phyloP scores from a whole-genome alignment of 345 rosid genomes.

The Angophora floribunda region DNA sequence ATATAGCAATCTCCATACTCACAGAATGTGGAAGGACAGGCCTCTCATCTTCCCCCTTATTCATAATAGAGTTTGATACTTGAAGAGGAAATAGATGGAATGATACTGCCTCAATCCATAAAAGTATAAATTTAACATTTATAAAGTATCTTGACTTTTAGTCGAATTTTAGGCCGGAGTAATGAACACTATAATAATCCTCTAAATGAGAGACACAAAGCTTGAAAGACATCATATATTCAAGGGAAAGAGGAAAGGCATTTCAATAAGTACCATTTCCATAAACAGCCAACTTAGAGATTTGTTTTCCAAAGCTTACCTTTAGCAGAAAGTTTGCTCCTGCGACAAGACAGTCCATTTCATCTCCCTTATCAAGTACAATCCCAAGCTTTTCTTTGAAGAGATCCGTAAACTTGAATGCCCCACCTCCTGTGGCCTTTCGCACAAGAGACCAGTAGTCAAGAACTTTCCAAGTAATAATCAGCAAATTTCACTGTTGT shows the following conservation, averaged over 20 bases:
- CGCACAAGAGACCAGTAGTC: conserved; percentile 5
- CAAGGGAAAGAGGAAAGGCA: background rate
- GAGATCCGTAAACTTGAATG: conserved; percentile 83
- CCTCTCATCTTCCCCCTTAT: background rate
- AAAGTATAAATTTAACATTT: background rate
- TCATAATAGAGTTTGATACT: background rate
- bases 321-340: conserved; percentile 95
- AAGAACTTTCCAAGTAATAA: background rate
- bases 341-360: conserved; percentile 88
- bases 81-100: background rate
- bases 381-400: conserved; percentile 83
- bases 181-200: background rate
- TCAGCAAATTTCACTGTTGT: background rate
- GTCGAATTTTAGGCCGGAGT: background rate
- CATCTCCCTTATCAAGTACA: conserved; percentile 83
- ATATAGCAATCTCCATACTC: background rate
- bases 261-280: background rate
- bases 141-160: background rate
- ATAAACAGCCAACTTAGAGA: background rate
- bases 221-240: background rate
- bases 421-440: conserved; percentile 99
- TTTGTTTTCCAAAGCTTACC: conserved; percentile 28
- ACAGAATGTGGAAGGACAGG: background rate
- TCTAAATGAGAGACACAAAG: background rate
- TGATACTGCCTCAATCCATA: background rate